Percentiles rank a stretch among this genome's conserved stretches.
Evolutionary conservation across 225 moss, liverwort and hornwort species (phyloP).

Genomic region (Pseudisothecium myosuroides): DNA sequence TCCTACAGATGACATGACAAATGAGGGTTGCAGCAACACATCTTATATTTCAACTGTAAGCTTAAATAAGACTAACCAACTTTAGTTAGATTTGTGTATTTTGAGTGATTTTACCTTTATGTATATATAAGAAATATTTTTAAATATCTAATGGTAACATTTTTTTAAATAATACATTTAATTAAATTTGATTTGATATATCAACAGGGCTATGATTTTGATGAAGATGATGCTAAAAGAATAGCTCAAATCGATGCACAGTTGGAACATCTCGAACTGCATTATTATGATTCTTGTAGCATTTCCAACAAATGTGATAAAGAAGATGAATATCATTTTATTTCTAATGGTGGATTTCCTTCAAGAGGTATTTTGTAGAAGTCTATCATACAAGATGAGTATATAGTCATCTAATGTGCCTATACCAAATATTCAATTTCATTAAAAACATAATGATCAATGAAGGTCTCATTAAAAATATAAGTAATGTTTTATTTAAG

Average conservation of each 20-base stretch:
- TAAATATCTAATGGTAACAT: too few species aligned
- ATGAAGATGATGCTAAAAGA: conserved; percentile 12
- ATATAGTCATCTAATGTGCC: too few species aligned
- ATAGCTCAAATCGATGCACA: conserved; percentile 10
- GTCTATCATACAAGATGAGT: neutral
- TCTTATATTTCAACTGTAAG: conserved; percentile 1
- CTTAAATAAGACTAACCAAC: neutral
- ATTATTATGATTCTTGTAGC: neutral
- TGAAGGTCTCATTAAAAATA: neutral
- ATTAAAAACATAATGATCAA: too few species aligned
- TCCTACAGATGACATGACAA: neutral
- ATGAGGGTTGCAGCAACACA: neutral
- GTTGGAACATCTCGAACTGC: neutral
- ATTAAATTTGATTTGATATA: neutral
- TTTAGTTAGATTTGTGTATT: neutral
- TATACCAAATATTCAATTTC: neutral
- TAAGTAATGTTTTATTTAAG: too few species aligned
- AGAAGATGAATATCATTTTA: neutral
- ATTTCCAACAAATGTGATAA: neutral
- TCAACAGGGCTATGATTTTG: conserved; percentile 18
- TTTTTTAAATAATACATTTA: neutral
- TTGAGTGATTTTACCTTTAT: neutral
- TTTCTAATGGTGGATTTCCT: neutral
- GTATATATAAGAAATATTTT: neutral
- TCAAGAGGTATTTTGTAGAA: neutral